Evolutionary conservation across 768 basidiomycete species (phyloP).

Genomic region (Cytidiella melzeri): DNA sequence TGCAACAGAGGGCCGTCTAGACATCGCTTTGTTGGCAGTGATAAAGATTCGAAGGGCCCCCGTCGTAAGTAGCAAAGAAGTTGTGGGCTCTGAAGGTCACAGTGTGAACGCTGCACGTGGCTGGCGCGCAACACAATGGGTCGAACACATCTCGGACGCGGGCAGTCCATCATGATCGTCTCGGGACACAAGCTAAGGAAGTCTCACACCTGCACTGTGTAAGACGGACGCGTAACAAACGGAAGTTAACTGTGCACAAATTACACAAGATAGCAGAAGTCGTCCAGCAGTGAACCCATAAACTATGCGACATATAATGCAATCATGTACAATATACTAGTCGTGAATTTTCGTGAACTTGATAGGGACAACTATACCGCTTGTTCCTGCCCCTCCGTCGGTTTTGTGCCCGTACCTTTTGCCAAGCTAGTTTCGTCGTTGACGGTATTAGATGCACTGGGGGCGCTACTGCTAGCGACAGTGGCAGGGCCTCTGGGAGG

Average conservation of each 20-base stretch:
- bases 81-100: no score
- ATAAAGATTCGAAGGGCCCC: neutral
- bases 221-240: no score
- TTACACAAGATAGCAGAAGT: no score
- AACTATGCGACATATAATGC: neutral
- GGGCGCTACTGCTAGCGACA: neutral
- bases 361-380: neutral
- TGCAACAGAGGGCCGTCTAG: conserved; percentile 32
- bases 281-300: no score
- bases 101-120: no score
- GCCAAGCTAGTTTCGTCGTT: neutral
- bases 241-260: no score
- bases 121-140: no score
- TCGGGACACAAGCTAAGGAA: no score
- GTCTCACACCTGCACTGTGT: no score
- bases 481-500: conserved; percentile 8
- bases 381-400: neutral
- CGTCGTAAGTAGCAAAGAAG: neutral
- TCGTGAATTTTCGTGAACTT: neutral
- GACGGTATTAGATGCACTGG: neutral
- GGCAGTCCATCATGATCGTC: no score
- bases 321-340: neutral
- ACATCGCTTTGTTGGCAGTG: no score
- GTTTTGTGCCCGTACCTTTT: neutral
- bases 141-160: no score